Conservation (phyloP, 106 monocot genomes). For the Platanthera guangdongensis region DNA sequence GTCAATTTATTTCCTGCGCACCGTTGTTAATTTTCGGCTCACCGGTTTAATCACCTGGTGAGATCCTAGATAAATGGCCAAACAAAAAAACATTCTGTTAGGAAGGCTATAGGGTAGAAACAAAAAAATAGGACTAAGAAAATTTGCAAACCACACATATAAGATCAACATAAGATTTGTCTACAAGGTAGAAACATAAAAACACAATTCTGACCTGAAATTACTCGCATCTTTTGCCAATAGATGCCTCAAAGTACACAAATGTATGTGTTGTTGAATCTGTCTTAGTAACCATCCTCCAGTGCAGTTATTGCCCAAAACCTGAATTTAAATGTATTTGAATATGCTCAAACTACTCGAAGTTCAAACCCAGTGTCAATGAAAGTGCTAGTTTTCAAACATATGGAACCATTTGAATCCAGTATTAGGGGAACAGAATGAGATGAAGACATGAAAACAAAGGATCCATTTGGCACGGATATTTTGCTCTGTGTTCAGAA, state of each 20-base stretch:
- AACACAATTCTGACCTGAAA: not conserved
- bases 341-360: not conserved
- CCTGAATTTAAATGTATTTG: not conserved
- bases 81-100: too few relatives aligned
- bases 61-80: too few relatives aligned
- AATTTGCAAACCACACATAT: too few relatives aligned
- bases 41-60: too few relatives aligned
- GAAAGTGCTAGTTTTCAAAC: not conserved
- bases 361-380: not conserved
- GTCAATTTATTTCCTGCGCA: too few relatives aligned
- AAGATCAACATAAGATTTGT: not conserved
- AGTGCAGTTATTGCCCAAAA: not conserved
- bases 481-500: too few relatives aligned
- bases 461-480: too few relatives aligned
- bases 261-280: not conserved
- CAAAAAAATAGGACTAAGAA: too few relatives aligned
- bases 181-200: not conserved
- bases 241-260: conserved; percentile 1
- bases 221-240: not conserved
- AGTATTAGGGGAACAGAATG: not conserved
- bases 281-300: conserved; percentile 4
- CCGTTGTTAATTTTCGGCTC: too few relatives aligned
- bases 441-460: not conserved
- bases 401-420: not conserved
- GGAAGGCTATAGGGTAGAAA: too few relatives aligned